These are phyloP conservation scores for Xerocomellus chrysenteron DNA, from an alignment of 768 basidiomycete species.

Conservation along the genomic window DNA sequence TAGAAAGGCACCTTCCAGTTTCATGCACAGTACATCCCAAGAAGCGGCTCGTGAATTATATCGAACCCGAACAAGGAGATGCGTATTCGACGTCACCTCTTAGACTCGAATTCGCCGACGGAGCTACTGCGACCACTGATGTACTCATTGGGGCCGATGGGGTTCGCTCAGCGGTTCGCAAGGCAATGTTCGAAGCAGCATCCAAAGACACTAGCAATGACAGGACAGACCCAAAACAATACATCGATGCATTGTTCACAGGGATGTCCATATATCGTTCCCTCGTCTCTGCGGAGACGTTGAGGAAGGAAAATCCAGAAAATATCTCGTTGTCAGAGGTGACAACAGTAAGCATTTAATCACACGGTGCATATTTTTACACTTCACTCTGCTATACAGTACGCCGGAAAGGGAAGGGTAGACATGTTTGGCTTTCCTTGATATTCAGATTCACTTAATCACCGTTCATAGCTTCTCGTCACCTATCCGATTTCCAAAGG, in stretches of 20 bases:
- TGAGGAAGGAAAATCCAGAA: too few relatives aligned
- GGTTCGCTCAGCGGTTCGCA: conserved; percentile 34
- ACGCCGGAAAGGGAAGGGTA: conserved; percentile 2
- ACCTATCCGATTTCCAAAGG: conserved; percentile 41
- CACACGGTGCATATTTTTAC: too few relatives aligned
- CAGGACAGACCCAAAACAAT: conserved; percentile 5
- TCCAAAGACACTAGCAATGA: background rate
- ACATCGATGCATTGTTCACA: conserved; percentile 37
- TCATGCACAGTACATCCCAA: conserved; percentile 15
- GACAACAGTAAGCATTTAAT: conserved; percentile 20
- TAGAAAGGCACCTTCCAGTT: conserved; percentile 18
- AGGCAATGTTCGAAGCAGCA: conserved; percentile 19
- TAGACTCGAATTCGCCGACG: too few relatives aligned
- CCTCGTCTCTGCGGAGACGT: too few relatives aligned
- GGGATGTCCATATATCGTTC: conserved; percentile 34
- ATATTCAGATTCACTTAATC: background rate
- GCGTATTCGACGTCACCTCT: conserved; percentile 8
- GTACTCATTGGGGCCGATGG: too few relatives aligned
- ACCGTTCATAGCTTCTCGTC: conserved; percentile 35
- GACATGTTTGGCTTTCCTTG: background rate
- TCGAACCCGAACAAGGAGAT: conserved; percentile 18
- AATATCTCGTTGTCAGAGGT: conserved; percentile 27
- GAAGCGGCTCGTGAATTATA: conserved; percentile 24
- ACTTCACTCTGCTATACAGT: too few relatives aligned
- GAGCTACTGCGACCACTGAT: too few relatives aligned